Percentiles rank a stretch among this genome's conserved stretches.
Conservation (phyloP, 257 asterid genomes). For the Nicotiana paniculata region DNA sequence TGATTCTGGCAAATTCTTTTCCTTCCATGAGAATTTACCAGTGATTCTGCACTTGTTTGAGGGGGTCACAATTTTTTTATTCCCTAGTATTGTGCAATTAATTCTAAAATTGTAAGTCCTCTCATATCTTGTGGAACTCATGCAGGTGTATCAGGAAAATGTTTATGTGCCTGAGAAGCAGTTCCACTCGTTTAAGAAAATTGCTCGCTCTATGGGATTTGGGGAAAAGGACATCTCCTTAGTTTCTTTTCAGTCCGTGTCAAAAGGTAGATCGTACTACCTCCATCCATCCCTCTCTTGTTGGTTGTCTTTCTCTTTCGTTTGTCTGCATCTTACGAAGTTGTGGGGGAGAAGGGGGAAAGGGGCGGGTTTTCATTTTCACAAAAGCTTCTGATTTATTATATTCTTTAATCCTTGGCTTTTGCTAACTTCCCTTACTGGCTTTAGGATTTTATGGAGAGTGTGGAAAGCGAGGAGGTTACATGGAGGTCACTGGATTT, state of each 20-base stretch:
- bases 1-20: not conserved
- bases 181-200: slow-evolving; percentile 87
- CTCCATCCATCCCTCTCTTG: not conserved
- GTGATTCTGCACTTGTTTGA: not conserved
- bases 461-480: slow-evolving; percentile 96
- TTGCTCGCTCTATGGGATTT: slow-evolving; percentile 71
- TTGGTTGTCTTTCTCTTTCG: not conserved
- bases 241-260: slow-evolving; percentile 92
- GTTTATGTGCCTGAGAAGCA: slow-evolving; percentile 84
- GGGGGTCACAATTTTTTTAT: not conserved
- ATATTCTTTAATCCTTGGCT: not conserved
- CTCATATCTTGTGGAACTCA: not conserved
- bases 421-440: not conserved
- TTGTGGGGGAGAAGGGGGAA: not conserved
- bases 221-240: slow-evolving; percentile 77
- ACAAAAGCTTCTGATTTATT: not conserved
- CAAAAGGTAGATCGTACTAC: slow-evolving; percentile 51
- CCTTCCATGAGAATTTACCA: not conserved
- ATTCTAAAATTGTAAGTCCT: not conserved
- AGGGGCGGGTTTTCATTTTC: not conserved
- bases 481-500: slow-evolving; percentile 96
- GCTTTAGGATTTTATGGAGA: slow-evolving; percentile 84
- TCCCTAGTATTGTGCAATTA: not conserved
- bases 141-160: slow-evolving; percentile 93
- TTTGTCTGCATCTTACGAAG: not conserved